phyloP scores from a whole-genome alignment of 2,329 filamentous ascomycete genomes.

The Microdochium nivale region DNA sequence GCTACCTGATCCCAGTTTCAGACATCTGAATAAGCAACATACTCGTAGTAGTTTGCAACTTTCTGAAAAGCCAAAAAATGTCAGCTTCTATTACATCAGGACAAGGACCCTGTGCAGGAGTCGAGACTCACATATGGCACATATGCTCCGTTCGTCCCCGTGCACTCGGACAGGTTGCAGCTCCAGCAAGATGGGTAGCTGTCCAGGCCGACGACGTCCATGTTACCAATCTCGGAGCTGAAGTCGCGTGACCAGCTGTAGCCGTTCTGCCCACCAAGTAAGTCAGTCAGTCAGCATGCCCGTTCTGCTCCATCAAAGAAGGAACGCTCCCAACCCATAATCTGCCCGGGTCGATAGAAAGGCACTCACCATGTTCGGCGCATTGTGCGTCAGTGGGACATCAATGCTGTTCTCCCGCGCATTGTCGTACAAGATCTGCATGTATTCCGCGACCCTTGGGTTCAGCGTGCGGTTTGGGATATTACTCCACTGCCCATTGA shows the following conservation, averaged over 20 bases:
- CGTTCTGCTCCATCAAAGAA: too few relatives aligned
- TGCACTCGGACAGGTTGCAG: slow-evolving; percentile 53
- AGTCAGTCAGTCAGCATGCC: too few relatives aligned
- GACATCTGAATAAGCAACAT: neutral
- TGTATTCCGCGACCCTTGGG: slow-evolving; percentile 40
- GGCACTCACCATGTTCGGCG: slow-evolving; percentile 46
- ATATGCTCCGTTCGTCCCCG: slow-evolving; percentile 48
- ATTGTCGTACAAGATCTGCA: slow-evolving; percentile 45
- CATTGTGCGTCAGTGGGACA: slow-evolving; percentile 48
- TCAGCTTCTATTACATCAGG: neutral
- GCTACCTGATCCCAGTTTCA: neutral
- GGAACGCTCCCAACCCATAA: too few relatives aligned
- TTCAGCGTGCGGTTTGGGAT: slow-evolving; percentile 36
- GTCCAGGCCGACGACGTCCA: slow-evolving; percentile 43
- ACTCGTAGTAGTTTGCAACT: slow-evolving; percentile 14
- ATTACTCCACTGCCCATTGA: slow-evolving; percentile 32
- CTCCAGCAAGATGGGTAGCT: slow-evolving; percentile 52
- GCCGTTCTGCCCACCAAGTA: slow-evolving; percentile 14
- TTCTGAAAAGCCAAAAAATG: slow-evolving; percentile 1
- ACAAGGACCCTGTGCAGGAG: neutral
- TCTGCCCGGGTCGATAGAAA: too few relatives aligned
- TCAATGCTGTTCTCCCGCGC: slow-evolving; percentile 48
- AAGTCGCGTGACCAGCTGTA: slow-evolving; percentile 54
- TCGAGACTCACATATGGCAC: slow-evolving; percentile 39
- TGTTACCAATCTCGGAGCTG: slow-evolving; percentile 44